These are phyloP conservation scores for Mucor irregularis DNA, from an alignment of 371 early-diverging fungal species.

Conservation along the genomic window DNA sequence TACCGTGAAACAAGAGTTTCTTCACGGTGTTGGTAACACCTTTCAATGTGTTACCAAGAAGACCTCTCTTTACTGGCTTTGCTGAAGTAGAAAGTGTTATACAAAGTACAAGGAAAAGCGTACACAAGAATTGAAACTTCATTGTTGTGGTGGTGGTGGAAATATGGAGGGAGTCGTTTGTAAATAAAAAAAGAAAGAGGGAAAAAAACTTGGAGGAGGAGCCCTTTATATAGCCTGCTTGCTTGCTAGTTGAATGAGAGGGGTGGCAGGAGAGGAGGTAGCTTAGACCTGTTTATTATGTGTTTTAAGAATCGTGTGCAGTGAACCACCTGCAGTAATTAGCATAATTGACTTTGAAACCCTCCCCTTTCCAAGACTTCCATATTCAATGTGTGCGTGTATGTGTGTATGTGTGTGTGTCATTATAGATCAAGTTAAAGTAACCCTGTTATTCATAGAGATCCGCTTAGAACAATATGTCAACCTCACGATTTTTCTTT, in stretches of 20 bases:
- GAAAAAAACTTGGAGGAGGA: neutral
- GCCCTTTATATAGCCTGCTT: neutral
- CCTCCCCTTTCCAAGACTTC: neutral
- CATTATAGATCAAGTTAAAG: neutral
- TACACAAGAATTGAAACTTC: slow-evolving; percentile 5
- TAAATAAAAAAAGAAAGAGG: neutral
- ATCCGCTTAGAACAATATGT: too few relatives aligned
- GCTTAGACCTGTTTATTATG: neutral
- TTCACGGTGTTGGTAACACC: slow-evolving; percentile 3
- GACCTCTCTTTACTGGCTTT: slow-evolving; percentile 18
- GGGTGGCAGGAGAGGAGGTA: neutral
- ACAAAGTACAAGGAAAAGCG: neutral
- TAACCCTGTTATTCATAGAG: too few relatives aligned
- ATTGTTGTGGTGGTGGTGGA: neutral
- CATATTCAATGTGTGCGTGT: neutral
- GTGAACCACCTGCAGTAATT: slow-evolving; percentile 13
- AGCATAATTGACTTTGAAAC: slow-evolving; percentile 11
- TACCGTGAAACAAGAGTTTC: slow-evolving; percentile 4
- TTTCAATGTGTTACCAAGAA: neutral
- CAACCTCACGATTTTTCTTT: too few relatives aligned
- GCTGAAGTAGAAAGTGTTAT: neutral
- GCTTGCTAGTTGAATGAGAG: neutral
- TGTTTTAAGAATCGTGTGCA: neutral
- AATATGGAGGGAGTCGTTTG: neutral
- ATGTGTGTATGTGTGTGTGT: neutral